These are phyloP conservation scores for Albizia julibrissin DNA, from an alignment of 306 rosid genomes.

Conservation along the genomic window DNA sequence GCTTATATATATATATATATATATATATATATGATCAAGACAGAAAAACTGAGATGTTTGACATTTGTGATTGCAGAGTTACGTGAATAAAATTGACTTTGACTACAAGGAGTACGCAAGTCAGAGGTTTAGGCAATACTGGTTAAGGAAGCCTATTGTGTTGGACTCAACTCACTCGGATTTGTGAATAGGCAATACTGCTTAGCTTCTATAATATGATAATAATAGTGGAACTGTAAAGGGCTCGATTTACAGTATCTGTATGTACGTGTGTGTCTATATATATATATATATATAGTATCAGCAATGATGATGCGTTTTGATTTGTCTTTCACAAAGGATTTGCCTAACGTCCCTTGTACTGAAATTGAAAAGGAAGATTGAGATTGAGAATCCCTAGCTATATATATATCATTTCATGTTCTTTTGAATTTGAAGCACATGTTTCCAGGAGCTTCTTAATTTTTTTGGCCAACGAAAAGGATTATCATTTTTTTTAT, in stretches of 20 bases:
- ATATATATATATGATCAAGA: not conserved
- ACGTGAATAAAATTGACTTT: slow-evolving; percentile 84
- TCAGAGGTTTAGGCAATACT: slow-evolving; percentile 81
- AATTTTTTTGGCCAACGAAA: not conserved
- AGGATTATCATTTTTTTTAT: not conserved
- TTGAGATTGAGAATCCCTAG: not conserved
- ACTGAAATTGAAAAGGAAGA: slow-evolving; percentile 16
- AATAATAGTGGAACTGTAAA: slow-evolving; percentile 14
- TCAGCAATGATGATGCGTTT: slow-evolving; percentile 18
- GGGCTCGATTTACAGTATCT: slow-evolving; percentile 18
- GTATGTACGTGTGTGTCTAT: not conserved
- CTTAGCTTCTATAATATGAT: slow-evolving; percentile 7
- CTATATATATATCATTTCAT: not conserved
- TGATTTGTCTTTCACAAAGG: not conserved
- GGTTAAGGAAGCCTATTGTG: slow-evolving; percentile 54
- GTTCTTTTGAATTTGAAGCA: not conserved
- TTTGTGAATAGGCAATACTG: slow-evolving; percentile 11
- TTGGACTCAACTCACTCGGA: slow-evolving; percentile 43
- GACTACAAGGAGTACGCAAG: slow-evolving; percentile 83
- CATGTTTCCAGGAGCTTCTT: not conserved
- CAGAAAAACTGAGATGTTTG: slow-evolving; percentile 8
- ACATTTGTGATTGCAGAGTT: slow-evolving; percentile 54
- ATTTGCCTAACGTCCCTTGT: slow-evolving; percentile 4
- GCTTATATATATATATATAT: not conserved
- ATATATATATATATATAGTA: not conserved